Evolutionary conservation across 129 eudicot genomes (phyloP).

Genomic region (Saussurea involucrata): DNA sequence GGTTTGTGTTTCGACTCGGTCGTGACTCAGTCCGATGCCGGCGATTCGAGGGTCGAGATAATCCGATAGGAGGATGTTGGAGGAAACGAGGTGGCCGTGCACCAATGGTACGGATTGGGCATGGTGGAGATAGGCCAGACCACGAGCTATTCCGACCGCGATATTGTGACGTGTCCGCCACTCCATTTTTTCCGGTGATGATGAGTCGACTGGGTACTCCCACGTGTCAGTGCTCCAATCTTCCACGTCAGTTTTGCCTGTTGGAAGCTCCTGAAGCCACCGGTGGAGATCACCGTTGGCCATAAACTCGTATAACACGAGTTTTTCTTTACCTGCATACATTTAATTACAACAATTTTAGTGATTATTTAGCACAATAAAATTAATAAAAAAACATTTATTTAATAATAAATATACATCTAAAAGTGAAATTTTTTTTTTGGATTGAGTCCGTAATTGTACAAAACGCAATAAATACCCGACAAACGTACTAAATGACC

Average conservation of each 20-base stretch:
- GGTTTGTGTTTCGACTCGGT: constrained; percentile 40
- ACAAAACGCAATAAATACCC: constrained; percentile 20
- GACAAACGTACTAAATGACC: constrained; percentile 29
- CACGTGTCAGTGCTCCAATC: constrained; percentile 98
- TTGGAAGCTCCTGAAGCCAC: constrained; percentile 91
- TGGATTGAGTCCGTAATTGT: not conserved
- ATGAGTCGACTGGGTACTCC: constrained; percentile 43
- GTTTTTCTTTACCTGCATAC: constrained; percentile 71
- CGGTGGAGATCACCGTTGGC: constrained; percentile 93
- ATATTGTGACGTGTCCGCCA: constrained; percentile 95
- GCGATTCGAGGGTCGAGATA: constrained; percentile 77
- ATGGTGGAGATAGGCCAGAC: constrained; percentile 95
- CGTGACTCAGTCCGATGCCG: constrained; percentile 50
- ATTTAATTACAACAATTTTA: not conserved
- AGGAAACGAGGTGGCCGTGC: constrained; percentile 77
- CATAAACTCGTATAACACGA: constrained; percentile 78
- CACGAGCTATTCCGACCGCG: constrained; percentile 94
- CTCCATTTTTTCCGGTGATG: constrained; percentile 56
- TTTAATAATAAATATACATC: not conserved
- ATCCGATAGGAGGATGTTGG: constrained; percentile 70
- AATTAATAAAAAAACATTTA: not conserved
- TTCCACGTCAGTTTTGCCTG: constrained; percentile 70
- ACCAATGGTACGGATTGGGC: constrained; percentile 76
- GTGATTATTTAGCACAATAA: not conserved
- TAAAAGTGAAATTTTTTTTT: not conserved